A percentile compares a stretch with the other conserved stretches of the same genome.
These are phyloP conservation scores for Aspergillus bombycis DNA, from an alignment of 2,329 filamentous ascomycete genomes.

Conservation along the genomic window DNA sequence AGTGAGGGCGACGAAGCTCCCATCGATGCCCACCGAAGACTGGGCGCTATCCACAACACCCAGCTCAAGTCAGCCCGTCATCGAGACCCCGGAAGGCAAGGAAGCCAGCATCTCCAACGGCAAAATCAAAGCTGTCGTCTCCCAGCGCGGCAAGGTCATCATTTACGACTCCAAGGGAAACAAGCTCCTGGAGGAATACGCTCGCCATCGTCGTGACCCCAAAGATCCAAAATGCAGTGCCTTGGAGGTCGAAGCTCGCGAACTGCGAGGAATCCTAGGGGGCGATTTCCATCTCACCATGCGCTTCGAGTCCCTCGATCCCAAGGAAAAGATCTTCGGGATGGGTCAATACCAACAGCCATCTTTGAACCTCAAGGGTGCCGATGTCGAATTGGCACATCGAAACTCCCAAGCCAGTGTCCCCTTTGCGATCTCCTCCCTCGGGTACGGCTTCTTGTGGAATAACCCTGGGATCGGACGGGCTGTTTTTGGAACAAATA, in stretches of 20 bases:
- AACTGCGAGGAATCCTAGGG: slow-evolving; percentile 59
- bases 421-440: slow-evolving; percentile 63
- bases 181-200: slow-evolving; percentile 57
- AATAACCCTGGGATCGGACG: slow-evolving; percentile 67
- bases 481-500: slow-evolving; percentile 63
- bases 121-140: slow-evolving; percentile 52
- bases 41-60: slow-evolving; percentile 39
- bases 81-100: slow-evolving; percentile 22
- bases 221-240: slow-evolving; percentile 63
- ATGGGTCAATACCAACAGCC: slow-evolving; percentile 73
- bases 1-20: slow-evolving; percentile 41
- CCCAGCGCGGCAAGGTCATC: slow-evolving; percentile 54
- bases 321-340: slow-evolving; percentile 65
- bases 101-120: slow-evolving; percentile 53
- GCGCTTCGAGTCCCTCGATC: slow-evolving; percentile 59
- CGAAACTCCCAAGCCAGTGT: slow-evolving; percentile 69
- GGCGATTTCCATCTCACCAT: slow-evolving; percentile 61
- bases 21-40: slow-evolving; percentile 38
- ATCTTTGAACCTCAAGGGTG: slow-evolving; percentile 64
- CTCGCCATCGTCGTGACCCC: slow-evolving; percentile 54
- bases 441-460: slow-evolving; percentile 67
- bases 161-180: slow-evolving; percentile 49
- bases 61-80: slow-evolving; percentile 13
- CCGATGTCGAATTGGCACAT: slow-evolving; percentile 66
- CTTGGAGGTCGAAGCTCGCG: slow-evolving; percentile 59